Conservation (phyloP, 495 filamentous ascomycete genomes). For the Beverwykella pulmonaria region DNA sequence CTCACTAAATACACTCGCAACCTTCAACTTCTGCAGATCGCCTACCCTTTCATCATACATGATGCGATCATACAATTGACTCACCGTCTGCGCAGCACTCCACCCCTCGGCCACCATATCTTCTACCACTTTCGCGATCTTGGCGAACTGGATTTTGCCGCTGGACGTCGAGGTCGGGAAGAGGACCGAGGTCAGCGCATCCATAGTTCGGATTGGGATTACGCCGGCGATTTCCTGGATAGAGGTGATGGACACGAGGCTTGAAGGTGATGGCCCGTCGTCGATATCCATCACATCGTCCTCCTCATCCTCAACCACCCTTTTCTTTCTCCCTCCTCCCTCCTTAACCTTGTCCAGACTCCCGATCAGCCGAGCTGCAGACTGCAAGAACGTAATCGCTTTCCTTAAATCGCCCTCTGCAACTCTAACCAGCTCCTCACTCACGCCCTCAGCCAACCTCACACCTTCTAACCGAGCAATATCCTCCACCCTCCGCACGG, state of each 20-base stretch:
- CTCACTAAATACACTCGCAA: constrained; percentile 87
- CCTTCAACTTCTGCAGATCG: constrained; percentile 86
- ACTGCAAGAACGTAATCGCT: constrained; percentile 94
- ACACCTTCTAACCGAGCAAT: constrained; percentile 81
- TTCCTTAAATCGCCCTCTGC: constrained; percentile 93
- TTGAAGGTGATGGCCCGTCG: constrained; percentile 41
- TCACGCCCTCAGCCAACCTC: constrained; percentile 70
- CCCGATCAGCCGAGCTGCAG: constrained; percentile 78
- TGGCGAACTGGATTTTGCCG: constrained; percentile 64
- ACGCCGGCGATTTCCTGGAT: constrained; percentile 97
- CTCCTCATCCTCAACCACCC: constrained; percentile 47
- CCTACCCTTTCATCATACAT: constrained; percentile 81
- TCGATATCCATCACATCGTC: constrained; percentile 57
- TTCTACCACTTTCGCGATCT: constrained; percentile 74
- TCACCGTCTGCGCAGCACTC: constrained; percentile 89
- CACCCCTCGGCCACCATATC: constrained; percentile 96
- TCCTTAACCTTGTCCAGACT: constrained; percentile 49
- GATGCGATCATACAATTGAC: constrained; percentile 82
- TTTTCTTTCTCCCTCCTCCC: constrained; percentile 41
- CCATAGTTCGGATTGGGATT: constrained; percentile 74
- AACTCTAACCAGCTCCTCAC: constrained; percentile 81
- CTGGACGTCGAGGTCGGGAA: constrained; percentile 57
- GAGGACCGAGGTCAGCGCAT: constrained; percentile 72
- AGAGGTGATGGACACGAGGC: constrained; percentile 68
- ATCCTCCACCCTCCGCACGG: constrained; percentile 70